Evolutionary conservation across 306 rosid genomes (phyloP).

Genomic region (Rubus parviflorus): DNA sequence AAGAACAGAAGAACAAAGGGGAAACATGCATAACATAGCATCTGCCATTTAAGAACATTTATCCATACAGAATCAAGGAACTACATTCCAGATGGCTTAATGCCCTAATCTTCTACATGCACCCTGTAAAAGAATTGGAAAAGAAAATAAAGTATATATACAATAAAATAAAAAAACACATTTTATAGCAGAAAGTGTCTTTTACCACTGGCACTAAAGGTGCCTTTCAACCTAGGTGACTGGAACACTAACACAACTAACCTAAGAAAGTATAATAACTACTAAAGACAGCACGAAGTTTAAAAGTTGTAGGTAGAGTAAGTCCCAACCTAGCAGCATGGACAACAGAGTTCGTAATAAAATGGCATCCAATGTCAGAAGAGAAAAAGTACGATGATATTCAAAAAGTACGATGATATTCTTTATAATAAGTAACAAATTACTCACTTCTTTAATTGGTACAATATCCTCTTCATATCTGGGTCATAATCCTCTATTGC

Average conservation of each 20-base stretch:
- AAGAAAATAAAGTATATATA: not conserved
- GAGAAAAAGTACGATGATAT: constrained; percentile 2
- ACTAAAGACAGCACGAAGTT: not conserved
- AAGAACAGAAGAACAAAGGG: constrained; percentile 1
- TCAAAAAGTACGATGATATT: not conserved
- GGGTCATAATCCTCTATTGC: constrained; percentile 94
- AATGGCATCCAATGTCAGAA: constrained; percentile 24
- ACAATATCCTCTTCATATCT: constrained; percentile 74
- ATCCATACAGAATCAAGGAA: not conserved
- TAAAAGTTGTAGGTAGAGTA: constrained; percentile 10
- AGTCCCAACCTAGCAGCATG: constrained; percentile 12
- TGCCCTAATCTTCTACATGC: not conserved
- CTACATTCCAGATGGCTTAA: constrained; percentile 9
- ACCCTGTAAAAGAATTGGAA: not conserved
- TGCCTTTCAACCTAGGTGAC: not conserved
- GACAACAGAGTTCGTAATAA: constrained; percentile 9
- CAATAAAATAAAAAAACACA: not conserved
- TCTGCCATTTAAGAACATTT: not conserved
- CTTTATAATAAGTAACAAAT: not conserved
- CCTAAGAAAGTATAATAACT: not conserved
- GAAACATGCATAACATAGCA: not conserved
- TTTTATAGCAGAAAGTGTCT: not conserved
- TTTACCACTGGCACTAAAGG: not conserved
- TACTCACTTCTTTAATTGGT: constrained; percentile 79
- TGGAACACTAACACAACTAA: not conserved